Conservation (phyloP, 225 moss, liverwort and hornwort genomes). For the Sphagnum tenellum region DNA sequence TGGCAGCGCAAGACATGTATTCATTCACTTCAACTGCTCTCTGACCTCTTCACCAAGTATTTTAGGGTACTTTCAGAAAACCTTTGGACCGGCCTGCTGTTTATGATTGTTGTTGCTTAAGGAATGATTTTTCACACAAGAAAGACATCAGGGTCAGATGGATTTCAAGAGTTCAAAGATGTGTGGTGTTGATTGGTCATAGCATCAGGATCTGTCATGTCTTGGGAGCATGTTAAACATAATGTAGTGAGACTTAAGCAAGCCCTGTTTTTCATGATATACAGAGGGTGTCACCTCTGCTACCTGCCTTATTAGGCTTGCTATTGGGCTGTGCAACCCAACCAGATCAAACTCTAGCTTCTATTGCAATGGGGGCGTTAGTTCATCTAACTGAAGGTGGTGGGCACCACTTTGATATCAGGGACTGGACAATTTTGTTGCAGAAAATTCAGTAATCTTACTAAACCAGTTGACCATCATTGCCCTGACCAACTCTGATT, state of each 20-base stretch:
- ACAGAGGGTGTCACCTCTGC: constrained; percentile 80
- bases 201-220: no score
- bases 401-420: constrained; percentile 70
- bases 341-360: constrained; percentile 74
- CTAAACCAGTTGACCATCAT: no score
- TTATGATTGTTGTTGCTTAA: no score
- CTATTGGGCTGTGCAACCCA: constrained; percentile 77
- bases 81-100: neutral
- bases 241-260: no score
- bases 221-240: no score
- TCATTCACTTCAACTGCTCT: constrained; percentile 75
- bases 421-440: constrained; percentile 80
- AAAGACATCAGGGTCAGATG: no score
- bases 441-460: constrained; percentile 63
- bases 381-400: constrained; percentile 81
- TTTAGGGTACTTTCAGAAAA: constrained; percentile 46
- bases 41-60: constrained; percentile 76
- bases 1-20: constrained; percentile 92
- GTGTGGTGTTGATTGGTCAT: no score
- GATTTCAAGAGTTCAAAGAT: neutral
- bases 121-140: no score
- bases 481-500: no score
- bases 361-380: constrained; percentile 73
- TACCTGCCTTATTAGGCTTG: constrained; percentile 71
- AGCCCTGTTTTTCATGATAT: constrained; percentile 3